phyloP scores from a whole-genome alignment of 345 rosid species.

The Triadica sebifera region DNA sequence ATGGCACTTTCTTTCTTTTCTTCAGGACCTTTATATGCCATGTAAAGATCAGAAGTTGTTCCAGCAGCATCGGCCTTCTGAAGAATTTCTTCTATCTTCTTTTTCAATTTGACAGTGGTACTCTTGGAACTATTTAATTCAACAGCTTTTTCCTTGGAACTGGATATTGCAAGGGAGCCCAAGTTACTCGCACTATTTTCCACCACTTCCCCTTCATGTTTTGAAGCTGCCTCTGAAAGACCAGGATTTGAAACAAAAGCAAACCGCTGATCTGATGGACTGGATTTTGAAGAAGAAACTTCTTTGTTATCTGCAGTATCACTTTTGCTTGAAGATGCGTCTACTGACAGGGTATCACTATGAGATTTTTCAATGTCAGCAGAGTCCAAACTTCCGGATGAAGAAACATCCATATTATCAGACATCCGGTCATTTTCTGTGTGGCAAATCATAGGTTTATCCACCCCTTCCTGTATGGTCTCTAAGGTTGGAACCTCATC shows the following conservation, averaged over 20 bases:
- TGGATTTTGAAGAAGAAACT: constrained; percentile 16
- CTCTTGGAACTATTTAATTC: constrained; percentile 52
- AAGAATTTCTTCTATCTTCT: constrained; percentile 61
- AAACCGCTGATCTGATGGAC: constrained; percentile 28
- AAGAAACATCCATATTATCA: constrained; percentile 30
- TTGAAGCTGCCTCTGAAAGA: constrained; percentile 31
- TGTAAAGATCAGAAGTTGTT: constrained; percentile 70
- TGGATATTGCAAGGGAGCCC: constrained; percentile 29
- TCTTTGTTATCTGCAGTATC: constrained; percentile 8
- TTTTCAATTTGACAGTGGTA: constrained; percentile 42
- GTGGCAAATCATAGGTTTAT: constrained; percentile 26
- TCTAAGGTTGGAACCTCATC: constrained; percentile 30
- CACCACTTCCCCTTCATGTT: constrained; percentile 31
- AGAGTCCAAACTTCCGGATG: constrained; percentile 32
- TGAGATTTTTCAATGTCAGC: constrained; percentile 27
- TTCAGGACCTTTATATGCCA: constrained; percentile 89
- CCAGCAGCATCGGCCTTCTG: constrained; percentile 97
- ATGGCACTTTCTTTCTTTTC: constrained; percentile 57
- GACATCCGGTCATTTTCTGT: constrained; percentile 22
- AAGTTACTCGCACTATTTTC: constrained; percentile 34
- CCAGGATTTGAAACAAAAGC: constrained; percentile 27
- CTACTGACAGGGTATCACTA: constrained; percentile 18
- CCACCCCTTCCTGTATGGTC: constrained; percentile 29
- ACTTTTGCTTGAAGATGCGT: constrained; percentile 18
- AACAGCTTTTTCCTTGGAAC: constrained; percentile 47